phyloP scores from a whole-genome alignment of 805 yeast species.

The Metschnikowia lachancei region DNA sequence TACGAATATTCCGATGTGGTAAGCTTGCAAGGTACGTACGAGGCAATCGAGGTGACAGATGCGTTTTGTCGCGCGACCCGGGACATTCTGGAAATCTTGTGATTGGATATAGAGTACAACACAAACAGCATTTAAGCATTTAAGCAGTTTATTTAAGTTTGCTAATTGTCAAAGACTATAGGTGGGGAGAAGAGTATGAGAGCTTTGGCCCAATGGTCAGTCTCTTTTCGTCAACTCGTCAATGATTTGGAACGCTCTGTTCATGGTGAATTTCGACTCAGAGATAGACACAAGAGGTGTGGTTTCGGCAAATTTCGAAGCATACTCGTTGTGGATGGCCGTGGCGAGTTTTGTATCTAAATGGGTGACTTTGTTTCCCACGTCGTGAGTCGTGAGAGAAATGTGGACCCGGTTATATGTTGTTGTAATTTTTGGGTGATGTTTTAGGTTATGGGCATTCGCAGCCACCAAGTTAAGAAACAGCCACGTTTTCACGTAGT shows the following conservation, averaged over 20 bases:
- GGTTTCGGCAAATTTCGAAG: conserved; percentile 6
- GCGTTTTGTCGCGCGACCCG: conserved; percentile 55
- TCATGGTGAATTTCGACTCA: conserved; percentile 5
- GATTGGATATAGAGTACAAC: not conserved
- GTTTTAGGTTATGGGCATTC: conserved; percentile 56
- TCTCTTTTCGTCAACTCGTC: conserved; percentile 17
- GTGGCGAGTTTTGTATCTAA: conserved; percentile 58
- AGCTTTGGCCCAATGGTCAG: not conserved
- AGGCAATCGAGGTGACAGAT: conserved; percentile 87
- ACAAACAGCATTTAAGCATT: not conserved
- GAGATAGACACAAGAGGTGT: conserved; percentile 1
- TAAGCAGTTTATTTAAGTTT: too few relatives aligned
- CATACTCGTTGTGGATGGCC: conserved; percentile 22
- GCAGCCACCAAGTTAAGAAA: conserved; percentile 58
- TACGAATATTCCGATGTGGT: conserved; percentile 71
- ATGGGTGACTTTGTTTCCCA: conserved; percentile 46
- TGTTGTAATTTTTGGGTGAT: conserved; percentile 69
- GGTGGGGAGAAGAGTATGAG: not conserved
- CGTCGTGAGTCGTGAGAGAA: conserved; percentile 64
- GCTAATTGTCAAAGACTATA: not conserved
- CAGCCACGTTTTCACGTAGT: conserved; percentile 64
- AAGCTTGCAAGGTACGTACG: conserved; percentile 88
- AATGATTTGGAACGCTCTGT: conserved; percentile 15
- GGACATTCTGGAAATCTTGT: conserved; percentile 17
- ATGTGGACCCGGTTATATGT: conserved; percentile 58